These are phyloP conservation scores for Cyberlindnera mycetangii DNA, from an alignment of 805 yeast genomes.

Conservation along the genomic window DNA sequence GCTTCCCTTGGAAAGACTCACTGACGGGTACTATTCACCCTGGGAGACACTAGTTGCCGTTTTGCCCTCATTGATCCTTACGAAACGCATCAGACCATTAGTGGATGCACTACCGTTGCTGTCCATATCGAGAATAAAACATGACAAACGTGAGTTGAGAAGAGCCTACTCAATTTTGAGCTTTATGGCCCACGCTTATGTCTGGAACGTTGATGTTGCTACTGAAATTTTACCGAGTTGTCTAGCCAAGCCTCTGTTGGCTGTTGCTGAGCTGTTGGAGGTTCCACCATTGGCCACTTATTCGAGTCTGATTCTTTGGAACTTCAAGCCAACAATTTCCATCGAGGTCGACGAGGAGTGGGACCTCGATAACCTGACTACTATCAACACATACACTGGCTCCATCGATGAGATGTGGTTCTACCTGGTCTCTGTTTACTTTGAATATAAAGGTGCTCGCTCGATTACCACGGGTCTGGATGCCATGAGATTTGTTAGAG, in stretches of 20 bases:
- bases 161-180: conserved; percentile 81
- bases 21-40: conserved; percentile 59
- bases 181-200: conserved; percentile 82
- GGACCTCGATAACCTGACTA: conserved; percentile 67
- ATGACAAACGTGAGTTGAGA: conserved; percentile 51
- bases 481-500: conserved; percentile 56
- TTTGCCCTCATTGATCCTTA: conserved; percentile 70
- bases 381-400: conserved; percentile 85
- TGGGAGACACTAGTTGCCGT: conserved; percentile 74
- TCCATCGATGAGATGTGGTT: conserved; percentile 93
- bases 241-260: conserved; percentile 68
- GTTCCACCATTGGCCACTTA: conserved; percentile 88
- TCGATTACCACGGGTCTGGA: conserved; percentile 65
- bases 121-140: conserved; percentile 38
- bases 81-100: conserved; percentile 55
- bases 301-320: conserved; percentile 87
- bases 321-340: conserved; percentile 64
- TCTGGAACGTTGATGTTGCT: conserved; percentile 77
- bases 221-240: conserved; percentile 60
- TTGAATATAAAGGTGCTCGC: conserved; percentile 78
- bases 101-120: conserved; percentile 67
- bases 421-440: conserved; percentile 80
- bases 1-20: conserved; percentile 58
- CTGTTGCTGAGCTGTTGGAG: conserved; percentile 54
- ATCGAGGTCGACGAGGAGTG: conserved; percentile 28